These are phyloP conservation scores for Tolypocladium pustulatum DNA, from an alignment of 2,329 filamentous ascomycete species.

Conservation along the genomic window DNA sequence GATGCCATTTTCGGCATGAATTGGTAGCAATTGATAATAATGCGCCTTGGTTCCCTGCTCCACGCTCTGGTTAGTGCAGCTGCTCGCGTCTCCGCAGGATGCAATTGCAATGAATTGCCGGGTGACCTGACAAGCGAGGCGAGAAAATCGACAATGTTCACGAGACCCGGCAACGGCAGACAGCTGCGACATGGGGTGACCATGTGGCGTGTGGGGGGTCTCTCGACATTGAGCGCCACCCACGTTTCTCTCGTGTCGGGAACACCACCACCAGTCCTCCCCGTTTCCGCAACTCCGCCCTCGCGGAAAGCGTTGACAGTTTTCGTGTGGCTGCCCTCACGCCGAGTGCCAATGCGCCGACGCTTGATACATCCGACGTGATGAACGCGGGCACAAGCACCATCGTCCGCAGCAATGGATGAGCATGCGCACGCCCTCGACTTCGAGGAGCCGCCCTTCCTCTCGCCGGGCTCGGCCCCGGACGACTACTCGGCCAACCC, in stretches of 20 bases:
- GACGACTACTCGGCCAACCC: background rate
- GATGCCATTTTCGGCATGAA: too few species aligned
- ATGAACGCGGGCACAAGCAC: background rate
- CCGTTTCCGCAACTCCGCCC: too few species aligned
- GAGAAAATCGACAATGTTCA: background rate
- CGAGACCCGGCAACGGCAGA: background rate
- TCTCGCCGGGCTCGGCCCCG: background rate
- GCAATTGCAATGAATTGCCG: background rate
- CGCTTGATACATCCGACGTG: background rate
- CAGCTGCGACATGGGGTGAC: background rate
- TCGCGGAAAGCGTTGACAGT: too few species aligned
- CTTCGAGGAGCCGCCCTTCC: background rate
- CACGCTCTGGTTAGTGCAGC: background rate
- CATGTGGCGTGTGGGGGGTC: background rate
- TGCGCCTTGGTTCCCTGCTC: background rate
- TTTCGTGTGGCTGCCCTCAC: background rate
- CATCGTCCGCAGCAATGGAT: background rate
- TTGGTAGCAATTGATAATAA: background rate
- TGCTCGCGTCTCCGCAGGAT: background rate
- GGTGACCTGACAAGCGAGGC: too few species aligned
- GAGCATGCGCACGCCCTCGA: conserved; percentile 9
- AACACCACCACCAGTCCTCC: background rate
- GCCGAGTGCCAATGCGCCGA: background rate
- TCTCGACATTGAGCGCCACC: background rate
- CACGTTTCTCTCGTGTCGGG: background rate